Base-by-base conservation (phyloP, 2,329 filamentous ascomycete genomes). In the Fusarium miscanthi region DNA sequence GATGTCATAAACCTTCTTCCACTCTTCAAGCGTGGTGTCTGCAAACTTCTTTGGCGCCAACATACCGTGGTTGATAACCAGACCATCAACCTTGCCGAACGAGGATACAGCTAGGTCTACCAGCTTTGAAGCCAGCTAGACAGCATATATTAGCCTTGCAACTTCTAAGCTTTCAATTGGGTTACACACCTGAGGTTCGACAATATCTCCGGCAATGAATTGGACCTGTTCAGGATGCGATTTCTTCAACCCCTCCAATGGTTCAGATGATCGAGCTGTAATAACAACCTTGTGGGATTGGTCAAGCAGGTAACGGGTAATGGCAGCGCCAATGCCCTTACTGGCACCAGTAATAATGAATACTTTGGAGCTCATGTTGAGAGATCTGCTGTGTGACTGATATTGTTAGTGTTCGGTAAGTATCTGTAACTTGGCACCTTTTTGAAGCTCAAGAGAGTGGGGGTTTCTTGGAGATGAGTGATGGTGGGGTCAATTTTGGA, bases 21-120 rank as follows among this genome's bases (percentile, higher is more conserved):
- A 98, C 68, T 93, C 91, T 41, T 92, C 90, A 0, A 90, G 78
- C n/a, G 89, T 88, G 21, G 87, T 86, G 61, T 95, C 88, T 7
- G 84, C 89, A 48, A 98, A 84, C 56, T 89, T 89, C 45, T 97
- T 91, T 2, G 94, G 93, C n/a, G 90, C 88, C 48, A 99, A 83
- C 2, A 90, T 86, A 25, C 94, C 95, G 79, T 99, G 96, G 81
- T 98, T 98, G 69, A 98, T 84, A 17, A 99, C 89, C 48, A 99
- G 80, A 3, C 91, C 92, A 79, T 99, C 94, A 8, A 99, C 82
- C 53, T 85, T 86, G 14, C 91, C 92, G 80, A 94, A 98, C 1
- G 88, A 84, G 33, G 87, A 83, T 16, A 92, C 78, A 0, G 94
- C 92, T 2, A 90, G 82, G 7, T 91, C 85, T 8, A 94, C 89